Conservation (phyloP, 2,329 filamentous ascomycete species). For the Helotiales sp. region DNA sequence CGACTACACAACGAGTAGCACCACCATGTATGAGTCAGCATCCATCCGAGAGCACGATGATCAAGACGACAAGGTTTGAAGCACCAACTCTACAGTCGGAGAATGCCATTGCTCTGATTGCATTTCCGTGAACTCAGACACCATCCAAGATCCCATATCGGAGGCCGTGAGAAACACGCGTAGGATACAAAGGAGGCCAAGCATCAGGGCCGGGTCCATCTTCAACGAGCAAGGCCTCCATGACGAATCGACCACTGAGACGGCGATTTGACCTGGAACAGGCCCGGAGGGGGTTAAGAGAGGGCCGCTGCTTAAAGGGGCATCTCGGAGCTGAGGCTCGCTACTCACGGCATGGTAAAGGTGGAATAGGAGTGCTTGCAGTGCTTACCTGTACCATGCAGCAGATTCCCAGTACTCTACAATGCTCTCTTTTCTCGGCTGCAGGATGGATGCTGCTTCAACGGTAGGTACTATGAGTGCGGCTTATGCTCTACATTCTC, state of each 20-base stretch:
- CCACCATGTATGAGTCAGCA: too few species aligned
- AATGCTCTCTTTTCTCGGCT: neutral
- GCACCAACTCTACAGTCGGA: too few species aligned
- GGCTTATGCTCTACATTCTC: too few species aligned
- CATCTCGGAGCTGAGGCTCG: neutral
- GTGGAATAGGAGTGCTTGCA: too few species aligned
- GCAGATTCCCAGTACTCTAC: too few species aligned
- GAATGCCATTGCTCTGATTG: too few species aligned
- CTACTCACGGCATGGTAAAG: neutral
- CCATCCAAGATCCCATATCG: neutral
- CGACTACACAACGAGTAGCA: too few species aligned
- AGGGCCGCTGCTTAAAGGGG: neutral
- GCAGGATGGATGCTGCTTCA: neutral
- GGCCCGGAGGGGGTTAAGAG: neutral
- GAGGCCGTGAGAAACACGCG: slow-evolving; percentile 1
- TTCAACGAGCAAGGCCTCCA: neutral
- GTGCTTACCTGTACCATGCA: too few species aligned
- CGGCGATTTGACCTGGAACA: neutral
- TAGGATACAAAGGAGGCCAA: neutral
- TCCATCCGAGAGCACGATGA: too few species aligned
- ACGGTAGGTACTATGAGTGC: too few species aligned
- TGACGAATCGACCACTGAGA: neutral
- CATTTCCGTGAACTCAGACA: too few species aligned
- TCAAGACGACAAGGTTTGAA: too few species aligned
- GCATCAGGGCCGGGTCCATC: neutral